Conservation (phyloP, 306 rosid species). For the Cicer cuneatum region DNA sequence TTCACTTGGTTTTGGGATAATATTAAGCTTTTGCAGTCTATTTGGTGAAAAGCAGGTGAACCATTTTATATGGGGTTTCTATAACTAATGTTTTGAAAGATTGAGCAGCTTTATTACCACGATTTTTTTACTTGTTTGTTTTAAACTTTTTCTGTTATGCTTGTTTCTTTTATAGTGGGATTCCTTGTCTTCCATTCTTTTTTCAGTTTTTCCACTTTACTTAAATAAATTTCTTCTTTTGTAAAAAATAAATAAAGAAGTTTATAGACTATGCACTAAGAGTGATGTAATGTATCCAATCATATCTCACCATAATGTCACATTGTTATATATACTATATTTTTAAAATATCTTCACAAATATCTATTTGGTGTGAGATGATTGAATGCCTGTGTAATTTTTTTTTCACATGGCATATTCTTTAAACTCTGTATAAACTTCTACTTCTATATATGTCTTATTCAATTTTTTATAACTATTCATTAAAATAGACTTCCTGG, state of each 20-base stretch:
- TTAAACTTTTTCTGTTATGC: not conserved
- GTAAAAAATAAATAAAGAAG: not conserved
- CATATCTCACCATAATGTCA: not conserved
- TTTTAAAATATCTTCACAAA: not conserved
- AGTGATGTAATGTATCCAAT: not conserved
- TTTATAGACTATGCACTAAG: not conserved
- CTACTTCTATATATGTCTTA: not conserved
- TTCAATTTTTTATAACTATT: not conserved
- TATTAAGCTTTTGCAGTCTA: not conserved
- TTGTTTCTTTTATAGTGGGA: not conserved
- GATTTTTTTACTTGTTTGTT: not conserved
- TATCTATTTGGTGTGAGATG: not conserved
- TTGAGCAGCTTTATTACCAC: not conserved
- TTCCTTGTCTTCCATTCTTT: not conserved
- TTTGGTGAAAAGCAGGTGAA: not conserved
- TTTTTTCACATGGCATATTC: not conserved
- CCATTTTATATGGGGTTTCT: conserved; percentile 5
- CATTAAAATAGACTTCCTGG: not conserved
- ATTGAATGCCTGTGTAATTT: not conserved
- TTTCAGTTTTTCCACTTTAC: not conserved
- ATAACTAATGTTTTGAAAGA: not conserved
- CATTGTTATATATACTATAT: not conserved
- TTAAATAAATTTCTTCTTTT: not conserved
- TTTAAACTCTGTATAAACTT: not conserved
- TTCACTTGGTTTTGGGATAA: not conserved